A percentile compares a stretch with the other conserved stretches of the same genome.
Evolutionary conservation across 306 rosid genomes (phyloP).

Genomic region (Hippophae tibetana): DNA sequence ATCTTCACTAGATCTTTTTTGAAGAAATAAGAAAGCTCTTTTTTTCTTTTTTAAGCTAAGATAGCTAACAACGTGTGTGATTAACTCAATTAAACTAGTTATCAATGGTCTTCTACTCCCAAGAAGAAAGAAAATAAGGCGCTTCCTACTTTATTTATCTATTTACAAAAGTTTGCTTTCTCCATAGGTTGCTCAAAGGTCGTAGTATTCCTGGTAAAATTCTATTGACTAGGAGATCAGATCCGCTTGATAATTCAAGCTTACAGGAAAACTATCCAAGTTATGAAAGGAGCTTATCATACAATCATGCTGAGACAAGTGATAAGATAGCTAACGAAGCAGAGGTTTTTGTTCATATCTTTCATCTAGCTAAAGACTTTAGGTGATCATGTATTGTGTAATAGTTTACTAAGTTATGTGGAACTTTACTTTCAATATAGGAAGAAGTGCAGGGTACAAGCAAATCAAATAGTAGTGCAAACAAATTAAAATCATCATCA

Average conservation of each 20-base stretch:
- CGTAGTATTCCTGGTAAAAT: constrained; percentile 91
- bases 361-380: background rate
- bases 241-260: constrained; percentile 30
- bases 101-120: no score
- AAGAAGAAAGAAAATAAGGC: background rate
- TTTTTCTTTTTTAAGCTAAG: no score
- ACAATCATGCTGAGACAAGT: constrained; percentile 52
- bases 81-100: no score
- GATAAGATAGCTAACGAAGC: constrained; percentile 36
- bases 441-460: constrained; percentile 43
- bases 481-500: constrained; percentile 37
- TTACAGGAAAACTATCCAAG: constrained; percentile 35
- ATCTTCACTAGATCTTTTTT: no score
- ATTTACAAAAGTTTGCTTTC: constrained; percentile 1
- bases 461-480: constrained; percentile 27
- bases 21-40: no score
- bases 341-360: constrained; percentile 36
- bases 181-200: constrained; percentile 77
- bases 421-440: constrained; percentile 36
- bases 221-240: constrained; percentile 56
- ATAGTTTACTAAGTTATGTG: constrained; percentile 7
- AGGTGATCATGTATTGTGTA: background rate
- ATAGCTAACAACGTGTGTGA: no score
- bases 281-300: constrained; percentile 49
- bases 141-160: background rate